Percentiles rank a stretch among this genome's conserved stretches.
phyloP scores from a whole-genome alignment of 1,284 basidiomycete genomes.

The Heterobasidion occidentale region DNA sequence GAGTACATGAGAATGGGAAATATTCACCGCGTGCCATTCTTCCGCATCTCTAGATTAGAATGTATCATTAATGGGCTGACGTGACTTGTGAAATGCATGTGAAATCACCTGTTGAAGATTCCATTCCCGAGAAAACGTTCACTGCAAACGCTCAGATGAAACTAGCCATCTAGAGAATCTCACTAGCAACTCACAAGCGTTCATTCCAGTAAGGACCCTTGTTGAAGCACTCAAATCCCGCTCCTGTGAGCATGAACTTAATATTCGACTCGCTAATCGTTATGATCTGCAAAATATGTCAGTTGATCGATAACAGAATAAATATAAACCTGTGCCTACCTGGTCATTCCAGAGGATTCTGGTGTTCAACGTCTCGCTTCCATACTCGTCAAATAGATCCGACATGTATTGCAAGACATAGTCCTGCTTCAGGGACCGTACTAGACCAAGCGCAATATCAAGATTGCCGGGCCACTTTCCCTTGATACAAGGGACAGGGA shows the following conservation, averaged over 20 bases:
- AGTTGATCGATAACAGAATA: neutral
- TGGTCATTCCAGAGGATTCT: constrained; percentile 55
- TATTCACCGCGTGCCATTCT: constrained; percentile 27
- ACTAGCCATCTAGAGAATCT: neutral
- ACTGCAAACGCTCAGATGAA: neutral
- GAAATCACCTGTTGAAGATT: constrained; percentile 55
- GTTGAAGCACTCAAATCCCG: constrained; percentile 3
- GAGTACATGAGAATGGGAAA: neutral
- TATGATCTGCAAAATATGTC: neutral
- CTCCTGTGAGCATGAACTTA: constrained; percentile 4
- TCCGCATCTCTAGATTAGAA: constrained; percentile 30
- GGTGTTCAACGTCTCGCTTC: constrained; percentile 53
- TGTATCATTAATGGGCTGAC: neutral
- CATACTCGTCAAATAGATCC: constrained; percentile 52
- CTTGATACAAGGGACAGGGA: constrained; percentile 41
- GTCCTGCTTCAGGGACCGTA: constrained; percentile 42
- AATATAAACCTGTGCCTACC: constrained; percentile 26
- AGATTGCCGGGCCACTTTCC: constrained; percentile 66
- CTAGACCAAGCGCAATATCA: constrained; percentile 49
- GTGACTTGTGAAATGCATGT: neutral
- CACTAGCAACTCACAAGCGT: neutral
- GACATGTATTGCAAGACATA: constrained; percentile 50
- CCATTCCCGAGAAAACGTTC: constrained; percentile 43
- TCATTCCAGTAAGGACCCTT: constrained; percentile 3
- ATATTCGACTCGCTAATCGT: constrained; percentile 1